Evolutionary conservation across 2,329 filamentous ascomycete species (phyloP).

Genomic region (Aspergillus brunneoviolaceus): DNA sequence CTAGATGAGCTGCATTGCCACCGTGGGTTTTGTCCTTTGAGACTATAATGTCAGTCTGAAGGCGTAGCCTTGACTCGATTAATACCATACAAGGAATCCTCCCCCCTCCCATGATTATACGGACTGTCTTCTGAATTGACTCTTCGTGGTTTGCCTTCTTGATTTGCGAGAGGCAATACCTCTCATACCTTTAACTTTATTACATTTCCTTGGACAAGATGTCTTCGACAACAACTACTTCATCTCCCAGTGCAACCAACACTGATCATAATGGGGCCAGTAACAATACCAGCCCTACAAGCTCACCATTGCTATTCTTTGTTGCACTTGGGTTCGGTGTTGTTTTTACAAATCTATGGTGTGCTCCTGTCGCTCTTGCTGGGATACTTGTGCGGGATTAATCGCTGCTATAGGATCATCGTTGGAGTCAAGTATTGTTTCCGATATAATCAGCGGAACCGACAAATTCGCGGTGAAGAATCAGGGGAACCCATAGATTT

Average conservation of each 20-base stretch:
- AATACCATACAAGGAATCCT: not conserved
- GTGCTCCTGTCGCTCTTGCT: slow-evolving; percentile 42
- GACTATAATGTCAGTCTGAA: not conserved
- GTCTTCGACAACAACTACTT: slow-evolving; percentile 29
- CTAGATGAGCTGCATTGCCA: slow-evolving; percentile 14
- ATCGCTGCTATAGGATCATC: slow-evolving; percentile 76
- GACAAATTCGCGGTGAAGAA: slow-evolving; percentile 71
- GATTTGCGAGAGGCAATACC: not conserved
- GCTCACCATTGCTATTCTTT: slow-evolving; percentile 82
- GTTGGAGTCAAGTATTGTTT: slow-evolving; percentile 99
- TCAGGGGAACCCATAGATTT: slow-evolving; percentile 88
- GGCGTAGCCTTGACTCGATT: not conserved
- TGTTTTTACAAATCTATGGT: slow-evolving; percentile 98
- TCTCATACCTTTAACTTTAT: not conserved
- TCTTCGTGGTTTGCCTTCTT: not conserved
- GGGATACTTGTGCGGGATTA: not conserved
- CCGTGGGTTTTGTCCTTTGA: slow-evolving; percentile 4
- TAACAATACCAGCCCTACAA: slow-evolving; percentile 55
- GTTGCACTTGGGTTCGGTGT: slow-evolving; percentile 95
- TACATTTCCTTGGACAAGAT: slow-evolving; percentile 20
- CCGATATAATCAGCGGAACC: slow-evolving; percentile 92
- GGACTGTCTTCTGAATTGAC: not conserved
- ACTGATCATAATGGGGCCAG: slow-evolving; percentile 30
- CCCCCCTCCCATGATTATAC: not conserved
- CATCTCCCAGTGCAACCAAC: slow-evolving; percentile 28